Evolutionary conservation across 768 basidiomycete genomes (phyloP).

Genomic region (Plicaturopsis crispa): DNA sequence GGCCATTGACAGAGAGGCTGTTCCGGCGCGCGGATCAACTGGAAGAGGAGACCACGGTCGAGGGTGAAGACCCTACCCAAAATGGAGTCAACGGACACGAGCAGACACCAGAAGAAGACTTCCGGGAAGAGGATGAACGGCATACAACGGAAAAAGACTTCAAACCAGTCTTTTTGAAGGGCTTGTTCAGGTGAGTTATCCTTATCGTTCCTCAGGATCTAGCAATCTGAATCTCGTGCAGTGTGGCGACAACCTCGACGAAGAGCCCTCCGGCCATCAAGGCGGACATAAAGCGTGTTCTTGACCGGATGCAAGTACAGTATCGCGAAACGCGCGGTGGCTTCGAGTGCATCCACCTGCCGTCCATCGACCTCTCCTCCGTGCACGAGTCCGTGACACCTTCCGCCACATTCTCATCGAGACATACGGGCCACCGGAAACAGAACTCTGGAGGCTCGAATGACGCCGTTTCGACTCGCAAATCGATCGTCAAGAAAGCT

Average conservation of each 20-base stretch:
- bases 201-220: slow-evolving; percentile 3
- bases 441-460: slow-evolving; percentile 42
- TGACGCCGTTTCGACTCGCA: slow-evolving; percentile 41
- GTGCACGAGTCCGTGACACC: slow-evolving; percentile 39
- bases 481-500: slow-evolving; percentile 61
- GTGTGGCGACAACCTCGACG: slow-evolving; percentile 93
- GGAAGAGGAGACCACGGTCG: slow-evolving; percentile 25
- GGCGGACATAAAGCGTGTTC: slow-evolving; percentile 75
- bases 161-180: slow-evolving; percentile 94
- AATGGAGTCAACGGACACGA: slow-evolving; percentile 26
- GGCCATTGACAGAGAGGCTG: slow-evolving; percentile 34
- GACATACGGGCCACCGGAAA: slow-evolving; percentile 26
- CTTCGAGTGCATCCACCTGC: slow-evolving; percentile 93
- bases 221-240: slow-evolving; percentile 18
- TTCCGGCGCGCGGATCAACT: slow-evolving; percentile 46
- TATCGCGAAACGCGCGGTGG: slow-evolving; percentile 87
- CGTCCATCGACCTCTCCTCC: slow-evolving; percentile 86
- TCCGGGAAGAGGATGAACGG: slow-evolving; percentile 42
- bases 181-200: slow-evolving; percentile 73
- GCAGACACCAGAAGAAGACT: no score
- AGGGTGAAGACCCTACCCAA: slow-evolving; percentile 17
- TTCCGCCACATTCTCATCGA: slow-evolving; percentile 17
- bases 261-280: slow-evolving; percentile 78
- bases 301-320: slow-evolving; percentile 93
- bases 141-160: slow-evolving; percentile 61